A percentile compares a stretch with the other conserved stretches of the same genome.
Conservation (phyloP, 805 yeast species). For the Zygoascus flipseniorum region DNA sequence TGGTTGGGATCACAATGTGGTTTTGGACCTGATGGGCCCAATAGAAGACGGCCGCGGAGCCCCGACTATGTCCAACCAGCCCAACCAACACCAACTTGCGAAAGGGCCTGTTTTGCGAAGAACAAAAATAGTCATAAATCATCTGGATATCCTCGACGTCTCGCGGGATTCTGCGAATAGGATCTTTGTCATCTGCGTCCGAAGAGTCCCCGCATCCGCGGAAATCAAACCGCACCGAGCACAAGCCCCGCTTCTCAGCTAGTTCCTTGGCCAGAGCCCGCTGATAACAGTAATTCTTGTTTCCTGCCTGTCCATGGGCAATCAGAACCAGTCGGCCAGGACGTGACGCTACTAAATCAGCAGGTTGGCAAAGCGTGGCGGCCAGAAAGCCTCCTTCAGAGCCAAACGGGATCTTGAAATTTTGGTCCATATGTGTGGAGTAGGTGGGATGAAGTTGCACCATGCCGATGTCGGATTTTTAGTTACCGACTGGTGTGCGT, state of each 20-base stretch:
- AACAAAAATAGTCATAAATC: constrained; percentile 31
- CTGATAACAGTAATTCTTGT: constrained; percentile 72
- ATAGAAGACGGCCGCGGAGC: constrained; percentile 62
- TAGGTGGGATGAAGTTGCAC: neutral
- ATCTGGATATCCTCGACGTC: constrained; percentile 52
- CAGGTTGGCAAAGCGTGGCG: constrained; percentile 5
- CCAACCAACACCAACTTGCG: constrained; percentile 41
- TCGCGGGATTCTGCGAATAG: constrained; percentile 35
- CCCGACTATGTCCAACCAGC: constrained; percentile 74
- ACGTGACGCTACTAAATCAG: constrained; percentile 4
- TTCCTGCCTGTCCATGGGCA: constrained; percentile 83
- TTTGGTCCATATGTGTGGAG: neutral
- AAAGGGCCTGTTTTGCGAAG: neutral
- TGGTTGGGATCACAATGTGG: constrained; percentile 44
- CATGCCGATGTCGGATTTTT: neutral
- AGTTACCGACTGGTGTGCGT: too few species aligned
- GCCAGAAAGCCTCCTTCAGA: neutral
- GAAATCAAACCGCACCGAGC: constrained; percentile 72
- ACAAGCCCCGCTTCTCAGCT: constrained; percentile 51
- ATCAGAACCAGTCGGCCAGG: constrained; percentile 41
- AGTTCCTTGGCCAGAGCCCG: constrained; percentile 50
- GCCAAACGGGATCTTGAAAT: neutral
- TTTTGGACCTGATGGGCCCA: constrained; percentile 44
- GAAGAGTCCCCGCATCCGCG: constrained; percentile 78
- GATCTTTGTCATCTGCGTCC: constrained; percentile 31